Evolutionary conservation across 106 monocot species (phyloP).

Genomic region (Chionographis japonica): DNA sequence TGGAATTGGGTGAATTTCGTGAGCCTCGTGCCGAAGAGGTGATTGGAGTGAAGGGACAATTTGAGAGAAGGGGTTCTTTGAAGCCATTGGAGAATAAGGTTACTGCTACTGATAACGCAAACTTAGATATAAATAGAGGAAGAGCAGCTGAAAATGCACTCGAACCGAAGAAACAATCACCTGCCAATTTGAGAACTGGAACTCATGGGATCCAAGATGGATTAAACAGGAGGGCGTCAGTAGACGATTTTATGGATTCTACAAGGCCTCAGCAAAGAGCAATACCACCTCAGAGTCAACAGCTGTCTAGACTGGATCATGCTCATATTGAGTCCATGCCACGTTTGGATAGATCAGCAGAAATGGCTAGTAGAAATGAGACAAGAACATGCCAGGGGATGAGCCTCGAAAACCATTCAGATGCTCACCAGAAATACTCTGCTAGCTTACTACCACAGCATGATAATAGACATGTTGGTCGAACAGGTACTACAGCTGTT

Average conservation of each 20-base stretch:
- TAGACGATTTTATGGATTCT: slow-evolving; percentile 24
- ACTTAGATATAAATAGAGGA: slow-evolving; percentile 21
- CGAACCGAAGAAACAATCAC: slow-evolving; percentile 37
- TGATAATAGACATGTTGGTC: slow-evolving; percentile 34
- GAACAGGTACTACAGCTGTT: slow-evolving; percentile 24
- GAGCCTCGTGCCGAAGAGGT: slow-evolving; percentile 44
- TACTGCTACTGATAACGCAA: slow-evolving; percentile 18
- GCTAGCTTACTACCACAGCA: slow-evolving; percentile 8
- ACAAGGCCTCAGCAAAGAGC: slow-evolving; percentile 29
- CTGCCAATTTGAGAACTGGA: slow-evolving; percentile 25
- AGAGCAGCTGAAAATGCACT: slow-evolving; percentile 21
- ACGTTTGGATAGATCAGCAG: slow-evolving; percentile 33
- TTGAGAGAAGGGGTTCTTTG: slow-evolving; percentile 57
- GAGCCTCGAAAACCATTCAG: slow-evolving; percentile 20
- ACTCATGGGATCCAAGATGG: slow-evolving; percentile 31
- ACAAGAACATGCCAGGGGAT: slow-evolving; percentile 17
- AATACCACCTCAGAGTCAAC: slow-evolving; percentile 30
- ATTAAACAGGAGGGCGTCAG: slow-evolving; percentile 10
- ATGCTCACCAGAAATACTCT: slow-evolving; percentile 25
- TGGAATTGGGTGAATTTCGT: slow-evolving; percentile 92
- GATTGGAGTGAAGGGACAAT: slow-evolving; percentile 21
- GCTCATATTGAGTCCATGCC: slow-evolving; percentile 28
- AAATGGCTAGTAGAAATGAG: slow-evolving; percentile 26
- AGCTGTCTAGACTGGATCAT: slow-evolving; percentile 18
- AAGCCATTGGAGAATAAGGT: slow-evolving; percentile 42